These are phyloP conservation scores for Vinca minor DNA, from an alignment of 257 asterid species.

Conservation along the genomic window DNA sequence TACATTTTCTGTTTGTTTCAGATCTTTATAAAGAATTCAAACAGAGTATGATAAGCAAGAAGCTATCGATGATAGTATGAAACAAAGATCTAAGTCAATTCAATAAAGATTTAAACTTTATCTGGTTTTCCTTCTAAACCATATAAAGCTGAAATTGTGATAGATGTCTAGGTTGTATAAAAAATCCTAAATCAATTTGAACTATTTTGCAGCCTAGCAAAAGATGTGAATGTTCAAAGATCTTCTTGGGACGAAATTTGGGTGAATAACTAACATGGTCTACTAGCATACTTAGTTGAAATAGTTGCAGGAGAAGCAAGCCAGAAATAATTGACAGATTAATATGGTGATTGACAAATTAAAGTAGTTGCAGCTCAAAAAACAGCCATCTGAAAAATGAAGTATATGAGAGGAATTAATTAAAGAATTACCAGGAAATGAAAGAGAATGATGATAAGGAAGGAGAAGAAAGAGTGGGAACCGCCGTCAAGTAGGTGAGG, in stretches of 20 bases:
- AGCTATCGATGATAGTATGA: not conserved
- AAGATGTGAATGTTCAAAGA: not conserved
- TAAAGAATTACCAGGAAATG: slow-evolving; percentile 51
- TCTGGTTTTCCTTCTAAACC: not conserved
- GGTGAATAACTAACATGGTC: not conserved
- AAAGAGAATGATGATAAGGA: slow-evolving; percentile 43
- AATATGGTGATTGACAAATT: not conserved
- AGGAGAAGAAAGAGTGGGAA: slow-evolving; percentile 30
- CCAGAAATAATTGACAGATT: too few relatives aligned
- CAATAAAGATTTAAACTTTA: not conserved
- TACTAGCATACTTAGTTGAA: not conserved
- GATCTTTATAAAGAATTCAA: not conserved
- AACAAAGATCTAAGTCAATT: not conserved
- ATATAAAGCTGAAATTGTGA: not conserved
- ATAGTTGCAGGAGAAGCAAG: too few relatives aligned
- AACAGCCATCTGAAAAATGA: not conserved
- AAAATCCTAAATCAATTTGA: not conserved
- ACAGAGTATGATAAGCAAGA: not conserved
- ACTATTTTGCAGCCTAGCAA: not conserved
- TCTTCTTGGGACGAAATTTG: not conserved
- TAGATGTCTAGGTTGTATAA: not conserved
- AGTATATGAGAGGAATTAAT: not conserved
- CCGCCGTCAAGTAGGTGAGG: slow-evolving; percentile 59
- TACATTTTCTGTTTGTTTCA: not conserved
- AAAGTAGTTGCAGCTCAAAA: not conserved